These are phyloP conservation scores for Xenoacremonium recifei DNA, from an alignment of 2,329 filamentous ascomycete genomes.

Conservation along the genomic window DNA sequence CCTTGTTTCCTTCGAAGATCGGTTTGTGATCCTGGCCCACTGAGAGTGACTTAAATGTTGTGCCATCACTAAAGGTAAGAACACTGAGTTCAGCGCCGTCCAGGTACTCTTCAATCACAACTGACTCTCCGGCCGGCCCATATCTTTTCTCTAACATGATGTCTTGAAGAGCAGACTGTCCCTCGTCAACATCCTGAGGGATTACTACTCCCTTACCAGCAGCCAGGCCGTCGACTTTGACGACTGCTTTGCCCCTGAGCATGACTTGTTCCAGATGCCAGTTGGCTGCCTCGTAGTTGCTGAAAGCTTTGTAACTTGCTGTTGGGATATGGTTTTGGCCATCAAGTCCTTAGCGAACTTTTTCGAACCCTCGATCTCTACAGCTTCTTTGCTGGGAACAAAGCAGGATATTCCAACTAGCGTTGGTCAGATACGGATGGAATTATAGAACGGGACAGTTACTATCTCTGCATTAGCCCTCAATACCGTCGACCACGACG, in stretches of 20 bases:
- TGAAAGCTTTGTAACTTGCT: constrained; percentile 69
- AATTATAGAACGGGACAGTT: no score
- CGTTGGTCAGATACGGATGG: no score
- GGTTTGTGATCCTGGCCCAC: constrained; percentile 74
- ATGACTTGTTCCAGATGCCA: constrained; percentile 58
- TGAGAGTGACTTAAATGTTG: constrained; percentile 62
- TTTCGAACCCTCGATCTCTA: constrained; percentile 75
- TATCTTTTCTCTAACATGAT: constrained; percentile 70
- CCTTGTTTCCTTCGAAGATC: constrained; percentile 65
- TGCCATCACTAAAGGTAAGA: constrained; percentile 66
- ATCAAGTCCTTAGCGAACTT: constrained; percentile 80
- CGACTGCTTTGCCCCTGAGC: constrained; percentile 66
- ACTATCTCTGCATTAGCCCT: constrained; percentile 71
- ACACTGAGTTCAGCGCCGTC: constrained; percentile 70
- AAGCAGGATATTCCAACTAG: constrained; percentile 62
- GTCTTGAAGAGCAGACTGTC: constrained; percentile 58
- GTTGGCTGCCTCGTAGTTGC: constrained; percentile 55
- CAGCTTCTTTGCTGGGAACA: constrained; percentile 66
- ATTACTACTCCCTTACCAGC: constrained; percentile 64
- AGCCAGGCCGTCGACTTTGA: constrained; percentile 74
- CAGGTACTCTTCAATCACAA: constrained; percentile 72
- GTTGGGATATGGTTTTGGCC: constrained; percentile 73
- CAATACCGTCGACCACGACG: constrained; percentile 72
- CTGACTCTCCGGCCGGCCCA: constrained; percentile 63
- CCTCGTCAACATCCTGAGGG: constrained; percentile 51